These are phyloP conservation scores for Anacardium occidentale DNA, from an alignment of 345 rosid species.

Conservation along the genomic window DNA sequence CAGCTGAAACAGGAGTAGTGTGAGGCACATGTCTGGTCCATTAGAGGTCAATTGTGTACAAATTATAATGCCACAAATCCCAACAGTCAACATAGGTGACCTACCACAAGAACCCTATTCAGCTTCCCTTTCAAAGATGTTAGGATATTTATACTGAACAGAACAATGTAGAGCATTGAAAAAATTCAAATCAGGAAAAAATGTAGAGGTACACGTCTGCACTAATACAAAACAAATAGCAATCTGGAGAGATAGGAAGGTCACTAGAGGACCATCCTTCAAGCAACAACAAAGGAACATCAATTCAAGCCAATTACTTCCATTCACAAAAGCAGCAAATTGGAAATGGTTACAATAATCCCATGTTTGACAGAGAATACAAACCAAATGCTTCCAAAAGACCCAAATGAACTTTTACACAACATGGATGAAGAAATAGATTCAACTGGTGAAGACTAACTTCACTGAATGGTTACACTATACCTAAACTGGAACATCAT, in stretches of 20 bases:
- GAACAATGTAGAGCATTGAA: no score
- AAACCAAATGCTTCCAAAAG: background rate
- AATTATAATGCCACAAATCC: background rate
- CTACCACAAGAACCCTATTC: background rate
- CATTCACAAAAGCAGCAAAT: background rate
- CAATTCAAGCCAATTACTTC: background rate
- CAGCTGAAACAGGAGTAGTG: constrained; percentile 41
- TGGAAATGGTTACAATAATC: background rate
- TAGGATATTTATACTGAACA: no score
- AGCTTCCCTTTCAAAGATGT: background rate
- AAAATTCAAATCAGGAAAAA: no score
- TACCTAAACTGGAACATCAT: background rate
- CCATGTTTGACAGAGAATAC: constrained; percentile 8
- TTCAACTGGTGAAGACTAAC: background rate
- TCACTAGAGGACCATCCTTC: constrained; percentile 65
- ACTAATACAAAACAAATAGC: no score
- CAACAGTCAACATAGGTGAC: background rate
- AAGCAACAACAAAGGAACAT: constrained; percentile 23
- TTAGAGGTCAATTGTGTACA: background rate
- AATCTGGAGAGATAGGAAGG: no score
- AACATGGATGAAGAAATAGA: background rate
- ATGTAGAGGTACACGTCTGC: no score
- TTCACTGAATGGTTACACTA: background rate
- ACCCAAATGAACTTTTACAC: background rate
- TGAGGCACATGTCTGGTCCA: no score